Conservation (phyloP, 2,329 filamentous ascomycete genomes). For the Spiromastix sp. region DNA sequence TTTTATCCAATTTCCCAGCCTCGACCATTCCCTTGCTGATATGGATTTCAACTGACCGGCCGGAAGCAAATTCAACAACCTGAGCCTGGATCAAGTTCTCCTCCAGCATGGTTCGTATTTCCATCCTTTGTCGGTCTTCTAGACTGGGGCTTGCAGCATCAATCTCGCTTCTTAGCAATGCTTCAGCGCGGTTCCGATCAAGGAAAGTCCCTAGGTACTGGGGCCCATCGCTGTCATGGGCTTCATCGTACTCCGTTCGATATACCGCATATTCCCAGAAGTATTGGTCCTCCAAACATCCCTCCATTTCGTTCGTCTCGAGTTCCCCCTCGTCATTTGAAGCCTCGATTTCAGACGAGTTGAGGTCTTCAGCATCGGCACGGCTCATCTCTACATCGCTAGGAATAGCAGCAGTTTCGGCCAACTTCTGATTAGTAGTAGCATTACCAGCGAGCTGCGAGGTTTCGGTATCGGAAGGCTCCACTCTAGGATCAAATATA, state of each 20-base stretch:
- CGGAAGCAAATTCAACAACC: constrained; percentile 6
- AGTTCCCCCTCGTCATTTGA: not conserved
- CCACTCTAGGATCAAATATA: too few relatives aligned
- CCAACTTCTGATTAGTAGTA: too few relatives aligned
- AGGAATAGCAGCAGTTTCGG: too few relatives aligned
- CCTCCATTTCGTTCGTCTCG: not conserved
- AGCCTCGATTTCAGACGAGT: not conserved
- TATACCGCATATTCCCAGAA: constrained; percentile 9
- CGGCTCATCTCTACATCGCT: too few relatives aligned
- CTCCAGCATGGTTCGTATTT: constrained; percentile 5
- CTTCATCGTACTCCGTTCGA: constrained; percentile 1
- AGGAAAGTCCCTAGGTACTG: constrained; percentile 4
- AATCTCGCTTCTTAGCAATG: constrained; percentile 1
- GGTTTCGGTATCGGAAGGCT: too few relatives aligned
- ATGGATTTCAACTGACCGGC: constrained; percentile 3
- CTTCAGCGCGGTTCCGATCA: constrained; percentile 7
- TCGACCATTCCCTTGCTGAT: constrained; percentile 7
- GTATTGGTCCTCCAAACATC: not conserved
- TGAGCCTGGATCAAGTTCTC: constrained; percentile 5
- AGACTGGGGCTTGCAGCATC: constrained; percentile 3
- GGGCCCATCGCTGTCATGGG: not conserved
- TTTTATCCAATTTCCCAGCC: constrained; percentile 1
- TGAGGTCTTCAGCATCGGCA: too few relatives aligned
- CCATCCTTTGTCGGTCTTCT: constrained; percentile 4
- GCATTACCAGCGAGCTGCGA: too few relatives aligned